Percentiles rank a stretch among this genome's conserved stretches.
Conservation (phyloP, 1,139 yeast species). For the Saccharomyces hybrid region DNA sequence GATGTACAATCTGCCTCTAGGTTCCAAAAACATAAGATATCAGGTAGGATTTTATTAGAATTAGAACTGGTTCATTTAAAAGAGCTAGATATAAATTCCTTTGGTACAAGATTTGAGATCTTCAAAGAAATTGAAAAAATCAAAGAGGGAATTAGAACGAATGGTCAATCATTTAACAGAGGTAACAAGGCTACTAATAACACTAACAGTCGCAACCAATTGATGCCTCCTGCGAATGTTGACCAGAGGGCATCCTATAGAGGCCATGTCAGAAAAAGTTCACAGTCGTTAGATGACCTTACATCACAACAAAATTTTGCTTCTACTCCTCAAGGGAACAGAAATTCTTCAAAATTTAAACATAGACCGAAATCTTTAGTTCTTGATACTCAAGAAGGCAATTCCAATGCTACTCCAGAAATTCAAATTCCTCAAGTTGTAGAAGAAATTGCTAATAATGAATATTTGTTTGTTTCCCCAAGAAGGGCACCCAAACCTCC, state of each 20-base stretch:
- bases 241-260: conserved; percentile 15
- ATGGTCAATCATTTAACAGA: neutral
- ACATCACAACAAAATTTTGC: conserved; percentile 6
- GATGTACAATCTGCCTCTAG: conserved; percentile 65
- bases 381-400: neutral
- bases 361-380: conserved; percentile 14
- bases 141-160: conserved; percentile 21
- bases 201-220: conserved; percentile 8
- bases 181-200: neutral
- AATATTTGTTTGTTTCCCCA: conserved; percentile 43
- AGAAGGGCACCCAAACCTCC: conserved; percentile 60
- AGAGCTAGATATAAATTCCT: conserved; percentile 83
- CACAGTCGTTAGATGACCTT: conserved; percentile 47
- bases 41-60: conserved; percentile 78
- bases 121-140: conserved; percentile 80
- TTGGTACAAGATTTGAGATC: conserved; percentile 91
- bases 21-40: conserved; percentile 79
- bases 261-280: conserved; percentile 40
- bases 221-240: conserved; percentile 31
- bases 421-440: conserved; percentile 21
- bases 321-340: neutral
- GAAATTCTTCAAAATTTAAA: conserved; percentile 5
- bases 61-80: conserved; percentile 79
- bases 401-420: conserved; percentile 10
- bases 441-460: conserved; percentile 10